These are phyloP conservation scores for Phlebopus sp. DNA, from an alignment of 1,284 basidiomycete genomes.

Conservation along the genomic window DNA sequence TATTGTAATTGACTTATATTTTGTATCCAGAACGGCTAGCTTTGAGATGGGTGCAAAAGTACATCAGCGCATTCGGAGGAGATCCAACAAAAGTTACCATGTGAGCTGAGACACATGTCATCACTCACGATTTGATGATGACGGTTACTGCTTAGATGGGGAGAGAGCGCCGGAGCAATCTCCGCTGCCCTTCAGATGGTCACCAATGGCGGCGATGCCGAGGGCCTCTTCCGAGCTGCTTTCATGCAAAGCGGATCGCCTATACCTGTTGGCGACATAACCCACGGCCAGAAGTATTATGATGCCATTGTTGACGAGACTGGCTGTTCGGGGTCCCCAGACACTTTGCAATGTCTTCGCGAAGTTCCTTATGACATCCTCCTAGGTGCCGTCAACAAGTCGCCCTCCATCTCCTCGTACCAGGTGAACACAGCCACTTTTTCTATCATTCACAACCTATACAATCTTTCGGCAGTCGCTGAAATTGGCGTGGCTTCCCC, in stretches of 20 bases:
- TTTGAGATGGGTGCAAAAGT: conserved; percentile 46
- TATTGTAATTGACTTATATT: no score
- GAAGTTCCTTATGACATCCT: conserved; percentile 24
- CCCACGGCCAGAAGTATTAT: conserved; percentile 23
- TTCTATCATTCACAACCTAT: background rate
- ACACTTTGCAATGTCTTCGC: conserved; percentile 34
- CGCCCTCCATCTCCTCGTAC: conserved; percentile 38
- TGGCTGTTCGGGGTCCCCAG: conserved; percentile 18
- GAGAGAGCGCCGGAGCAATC: conserved; percentile 32
- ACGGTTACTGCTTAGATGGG: conserved; percentile 21
- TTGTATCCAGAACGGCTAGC: conserved; percentile 37
- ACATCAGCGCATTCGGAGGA: conserved; percentile 50
- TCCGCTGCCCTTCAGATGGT: conserved; percentile 32
- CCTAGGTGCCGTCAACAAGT: conserved; percentile 13
- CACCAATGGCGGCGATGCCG: conserved; percentile 21
- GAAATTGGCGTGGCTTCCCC: conserved; percentile 45
- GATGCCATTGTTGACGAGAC: conserved; percentile 21
- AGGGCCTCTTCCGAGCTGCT: conserved; percentile 33
- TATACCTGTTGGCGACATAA: conserved; percentile 22
- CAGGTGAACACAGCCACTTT: conserved; percentile 33
- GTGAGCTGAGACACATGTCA: conserved; percentile 19
- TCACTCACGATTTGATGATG: conserved; percentile 1
- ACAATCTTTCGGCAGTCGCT: conserved; percentile 29
- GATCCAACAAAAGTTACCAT: conserved; percentile 40
- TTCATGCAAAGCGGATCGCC: conserved; percentile 34